A percentile compares a stretch with the other conserved stretches of the same genome.
Conservation (phyloP, 1,139 yeast genomes). For the Yamadazyma sp. region DNA sequence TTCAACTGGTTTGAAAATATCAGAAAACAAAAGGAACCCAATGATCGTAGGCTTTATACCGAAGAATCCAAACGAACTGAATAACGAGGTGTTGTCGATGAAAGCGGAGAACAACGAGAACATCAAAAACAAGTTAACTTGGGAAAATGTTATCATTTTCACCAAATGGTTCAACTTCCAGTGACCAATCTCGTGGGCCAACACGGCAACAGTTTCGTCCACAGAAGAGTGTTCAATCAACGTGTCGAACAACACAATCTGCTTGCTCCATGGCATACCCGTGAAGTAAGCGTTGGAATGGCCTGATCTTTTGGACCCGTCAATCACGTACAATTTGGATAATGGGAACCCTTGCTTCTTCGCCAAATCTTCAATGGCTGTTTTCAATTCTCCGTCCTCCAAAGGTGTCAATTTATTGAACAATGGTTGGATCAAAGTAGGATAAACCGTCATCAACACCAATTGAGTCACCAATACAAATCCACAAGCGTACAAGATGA, state of each 20-base stretch:
- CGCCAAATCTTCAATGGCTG: slow-evolving; percentile 80
- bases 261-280: slow-evolving; percentile 96
- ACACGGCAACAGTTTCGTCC: slow-evolving; percentile 85
- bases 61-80: slow-evolving; percentile 73
- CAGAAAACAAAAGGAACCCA: slow-evolving; percentile 76
- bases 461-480: slow-evolving; percentile 73
- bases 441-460: slow-evolving; percentile 69
- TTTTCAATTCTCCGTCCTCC: slow-evolving; percentile 85
- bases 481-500: slow-evolving; percentile 75
- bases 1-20: slow-evolving; percentile 75
- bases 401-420: slow-evolving; percentile 90
- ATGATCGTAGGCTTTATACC: slow-evolving; percentile 65
- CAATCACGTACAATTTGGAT: slow-evolving; percentile 79
- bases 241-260: slow-evolving; percentile 90
- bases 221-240: slow-evolving; percentile 76
- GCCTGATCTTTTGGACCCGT: slow-evolving; percentile 92
- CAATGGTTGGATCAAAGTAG: slow-evolving; percentile 84
- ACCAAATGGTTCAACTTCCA: slow-evolving; percentile 90
- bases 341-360: slow-evolving; percentile 77
- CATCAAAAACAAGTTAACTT: slow-evolving; percentile 60
- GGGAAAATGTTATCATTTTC: slow-evolving; percentile 63
- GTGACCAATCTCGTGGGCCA: slow-evolving; percentile 97
- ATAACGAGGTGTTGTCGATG: slow-evolving; percentile 75
- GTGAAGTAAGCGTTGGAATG: slow-evolving; percentile 96
- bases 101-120: slow-evolving; percentile 78